Percentiles rank a stretch among this genome's conserved stretches.
Conservation (phyloP, 2,329 filamentous ascomycete genomes). For the Colletotrichum sp. region DNA sequence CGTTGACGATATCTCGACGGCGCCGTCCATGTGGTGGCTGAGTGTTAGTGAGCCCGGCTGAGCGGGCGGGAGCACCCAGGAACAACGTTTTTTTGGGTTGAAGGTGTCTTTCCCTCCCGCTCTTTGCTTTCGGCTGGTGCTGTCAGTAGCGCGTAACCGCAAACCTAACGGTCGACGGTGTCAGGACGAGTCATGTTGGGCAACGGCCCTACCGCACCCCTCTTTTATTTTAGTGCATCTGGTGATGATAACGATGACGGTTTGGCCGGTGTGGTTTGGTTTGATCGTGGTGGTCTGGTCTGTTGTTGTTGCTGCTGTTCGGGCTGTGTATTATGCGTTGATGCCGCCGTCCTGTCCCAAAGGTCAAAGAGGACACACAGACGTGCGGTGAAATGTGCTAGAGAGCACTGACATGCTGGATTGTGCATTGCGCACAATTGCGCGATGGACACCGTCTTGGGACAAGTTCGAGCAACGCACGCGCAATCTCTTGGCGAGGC, state of each 20-base stretch:
- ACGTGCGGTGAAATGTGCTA: neutral
- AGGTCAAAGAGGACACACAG: neutral
- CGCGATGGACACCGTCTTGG: slow-evolving; percentile 16
- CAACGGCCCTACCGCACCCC: slow-evolving; percentile 5
- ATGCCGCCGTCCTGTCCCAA: neutral
- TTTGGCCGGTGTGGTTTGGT: neutral
- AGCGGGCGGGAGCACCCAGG: neutral
- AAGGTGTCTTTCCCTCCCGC: neutral
- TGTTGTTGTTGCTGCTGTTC: neutral
- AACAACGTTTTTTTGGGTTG: neutral
- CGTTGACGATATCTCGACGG: neutral
- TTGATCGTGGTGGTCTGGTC: slow-evolving; percentile 17
- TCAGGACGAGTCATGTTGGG: slow-evolving; percentile 15
- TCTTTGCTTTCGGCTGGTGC: neutral
- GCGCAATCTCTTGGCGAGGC: neutral
- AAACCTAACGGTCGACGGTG: slow-evolving; percentile 15
- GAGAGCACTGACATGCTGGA: neutral
- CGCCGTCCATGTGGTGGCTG: neutral
- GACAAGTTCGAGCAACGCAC: neutral
- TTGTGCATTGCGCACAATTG: neutral
- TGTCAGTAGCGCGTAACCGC: slow-evolving; percentile 11
- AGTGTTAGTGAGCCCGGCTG: neutral
- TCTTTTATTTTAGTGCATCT: neutral
- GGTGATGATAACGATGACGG: neutral
- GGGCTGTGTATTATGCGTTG: neutral